Evolutionary conservation across 192 early-diverging fungal genomes (phyloP), one percentile per base, ranked within the genome.

Genomic region (Coemansia sp.): DNA sequence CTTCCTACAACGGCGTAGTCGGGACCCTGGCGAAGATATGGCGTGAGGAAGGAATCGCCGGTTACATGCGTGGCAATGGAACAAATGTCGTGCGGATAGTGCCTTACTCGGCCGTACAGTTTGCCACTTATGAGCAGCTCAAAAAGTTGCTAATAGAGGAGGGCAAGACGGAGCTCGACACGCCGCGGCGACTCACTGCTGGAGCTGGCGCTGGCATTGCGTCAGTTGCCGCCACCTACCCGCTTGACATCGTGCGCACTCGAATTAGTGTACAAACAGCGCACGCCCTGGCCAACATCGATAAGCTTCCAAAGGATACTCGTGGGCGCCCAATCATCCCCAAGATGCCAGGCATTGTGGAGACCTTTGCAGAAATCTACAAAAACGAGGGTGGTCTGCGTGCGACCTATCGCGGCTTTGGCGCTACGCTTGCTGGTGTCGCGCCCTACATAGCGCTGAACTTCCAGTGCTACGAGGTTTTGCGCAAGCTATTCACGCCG

Each of bases 51-150:
- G 92, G 92, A 3, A 63, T 88, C 11, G 65, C 87, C 30, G 92
- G 92, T 0, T 87, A 91, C 65, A 87, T 93, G 87, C 84, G 89
- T 19, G 92, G 92, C 2, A 93, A 93, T 72, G 92, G 92, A n/a
- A 93, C 91, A 57, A 93, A 93, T 57, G 90, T 93, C 11, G 87
- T 92, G 65, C 87, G 92, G 32, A 93, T 93, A 62, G 86, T 93
- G 2, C 92, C 92, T 17, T 93, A 93, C 70, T 91, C 89, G 72
- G 92, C 92, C 1, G 89, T 89, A 8, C 92, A 93, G 76, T 92
- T 93, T 81, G 92, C 92, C 16, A 86, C 91, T 17, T 93, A 93
- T 60, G 92, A 93, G 63, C 88, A 93, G 68, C 89, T 91, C 63
- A 93, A 93, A 70, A 67, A 84, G 66, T 44, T 90, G 67, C 72